Conservation (phyloP, 2,329 filamentous ascomycete species). For the Pseudogymnoascus sp. region DNA sequence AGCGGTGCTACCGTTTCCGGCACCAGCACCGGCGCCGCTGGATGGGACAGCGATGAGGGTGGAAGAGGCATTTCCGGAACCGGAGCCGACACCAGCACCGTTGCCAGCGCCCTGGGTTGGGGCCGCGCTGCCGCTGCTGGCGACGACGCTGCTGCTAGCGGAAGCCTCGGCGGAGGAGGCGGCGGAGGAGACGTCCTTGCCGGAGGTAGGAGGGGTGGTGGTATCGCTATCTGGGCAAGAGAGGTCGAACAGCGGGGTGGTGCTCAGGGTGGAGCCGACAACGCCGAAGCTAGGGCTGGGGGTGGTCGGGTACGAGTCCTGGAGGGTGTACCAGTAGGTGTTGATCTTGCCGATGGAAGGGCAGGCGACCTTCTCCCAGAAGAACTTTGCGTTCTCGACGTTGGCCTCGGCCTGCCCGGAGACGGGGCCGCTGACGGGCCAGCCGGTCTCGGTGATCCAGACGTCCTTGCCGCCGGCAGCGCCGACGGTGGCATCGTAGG, state of each 20-base stretch:
- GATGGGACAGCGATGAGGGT: constrained; percentile 2
- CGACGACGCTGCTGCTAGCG: background rate
- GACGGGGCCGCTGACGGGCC: constrained; percentile 64
- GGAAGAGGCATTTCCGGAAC: background rate
- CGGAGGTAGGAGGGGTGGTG: background rate
- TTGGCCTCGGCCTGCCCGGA: constrained; percentile 56
- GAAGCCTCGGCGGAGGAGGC: background rate
- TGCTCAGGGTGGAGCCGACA: constrained; percentile 43
- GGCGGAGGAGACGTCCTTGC: background rate
- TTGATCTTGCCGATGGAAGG: constrained; percentile 55
- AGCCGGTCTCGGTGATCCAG: constrained; percentile 86
- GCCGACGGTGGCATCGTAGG: constrained; percentile 50
- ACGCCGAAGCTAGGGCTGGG: constrained; percentile 66
- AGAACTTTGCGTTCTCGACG: constrained; percentile 62
- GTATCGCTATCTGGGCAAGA: constrained; percentile 38
- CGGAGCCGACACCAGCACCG: background rate
- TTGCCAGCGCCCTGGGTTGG: background rate
- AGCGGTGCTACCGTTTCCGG: background rate
- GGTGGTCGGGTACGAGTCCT: constrained; percentile 52
- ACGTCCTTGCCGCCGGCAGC: constrained; percentile 60
- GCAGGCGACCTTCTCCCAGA: constrained; percentile 75
- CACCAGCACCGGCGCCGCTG: background rate
- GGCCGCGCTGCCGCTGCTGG: background rate
- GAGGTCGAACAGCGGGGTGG: constrained; percentile 54
- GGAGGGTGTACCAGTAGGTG: constrained; percentile 71